Base-by-base conservation (phyloP, 352 stramenopile genomes). In the Phytopythium helicoides region DNA sequence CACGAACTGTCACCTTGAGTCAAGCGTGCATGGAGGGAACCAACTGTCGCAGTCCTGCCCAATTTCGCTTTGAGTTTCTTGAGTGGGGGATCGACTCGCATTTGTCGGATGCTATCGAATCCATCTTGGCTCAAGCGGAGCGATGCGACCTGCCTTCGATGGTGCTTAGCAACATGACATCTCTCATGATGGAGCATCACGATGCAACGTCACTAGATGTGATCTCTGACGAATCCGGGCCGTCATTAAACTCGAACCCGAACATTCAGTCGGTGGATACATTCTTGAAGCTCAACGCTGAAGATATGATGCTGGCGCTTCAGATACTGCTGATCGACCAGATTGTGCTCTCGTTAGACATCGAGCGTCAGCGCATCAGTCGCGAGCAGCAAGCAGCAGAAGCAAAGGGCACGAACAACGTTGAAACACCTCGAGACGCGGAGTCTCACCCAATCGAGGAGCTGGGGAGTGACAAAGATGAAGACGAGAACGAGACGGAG, bases 301-400 rank as follows among this genome's bases (percentile, higher is more conserved):
- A 91, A 55, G 76, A 64, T 14, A 66, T 81, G 21, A 86, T 87
- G 76, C 56, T 95, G 22, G 83, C 73, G 5, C 71, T 89, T 45
- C 86, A 95, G 48, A 86, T 95, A 52, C 56, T 95, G 14, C 68
- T 95, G 6, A 85, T 95, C 42, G 86, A 95, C 37, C 64, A 89
- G 59, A 58, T 92, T 49, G 83, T 94, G 18, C 73, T 67, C 44
- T 58, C 76, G 1, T 48, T 94, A 5, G 66, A 85, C 11, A 34
- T 70, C 2, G 79, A 93, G 23, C 68, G 71, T 22, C 71, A 88
- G 23, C 83, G 67, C 38, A 58, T 81, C 37, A 58, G 64, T 25
- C 62, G 52, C 4, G 40, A 65, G 21, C 64, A 77, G 47, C 51
- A 68, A 33, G 52, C 41, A 4, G n/a, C 65, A 12, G 56, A 61